These are phyloP conservation scores for Xylariaceae sp. DNA, from an alignment of 2,329 filamentous ascomycete species.

Conservation along the genomic window DNA sequence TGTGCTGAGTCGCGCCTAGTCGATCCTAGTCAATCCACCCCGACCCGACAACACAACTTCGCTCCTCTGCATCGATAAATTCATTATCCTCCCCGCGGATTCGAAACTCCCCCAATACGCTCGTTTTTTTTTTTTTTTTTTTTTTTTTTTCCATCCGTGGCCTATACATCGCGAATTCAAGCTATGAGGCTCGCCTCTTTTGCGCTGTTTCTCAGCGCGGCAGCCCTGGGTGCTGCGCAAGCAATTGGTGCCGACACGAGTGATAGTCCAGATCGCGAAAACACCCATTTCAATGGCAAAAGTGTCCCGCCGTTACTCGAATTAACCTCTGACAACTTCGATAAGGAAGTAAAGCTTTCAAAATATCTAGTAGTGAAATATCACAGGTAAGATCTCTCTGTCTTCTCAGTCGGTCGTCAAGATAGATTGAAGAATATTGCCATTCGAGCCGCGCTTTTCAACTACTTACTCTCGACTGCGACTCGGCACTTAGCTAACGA, in stretches of 20 bases:
- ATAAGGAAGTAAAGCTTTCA: constrained; percentile 55
- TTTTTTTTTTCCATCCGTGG: too few species aligned
- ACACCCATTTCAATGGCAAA: constrained; percentile 67
- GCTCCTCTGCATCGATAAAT: constrained; percentile 2
- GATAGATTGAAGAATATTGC: constrained; percentile 3
- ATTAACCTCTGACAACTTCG: constrained; percentile 60
- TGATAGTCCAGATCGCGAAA: constrained; percentile 42
- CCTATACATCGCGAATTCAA: constrained; percentile 18
- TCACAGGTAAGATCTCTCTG: constrained; percentile 58
- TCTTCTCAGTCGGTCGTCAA: neutral
- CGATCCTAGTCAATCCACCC: constrained; percentile 9
- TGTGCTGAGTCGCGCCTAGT: constrained; percentile 9
- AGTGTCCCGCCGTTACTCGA: constrained; percentile 67
- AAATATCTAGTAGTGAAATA: constrained; percentile 64
- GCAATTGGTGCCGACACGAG: constrained; percentile 41
- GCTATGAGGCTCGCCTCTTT: constrained; percentile 50
- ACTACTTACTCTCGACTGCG: neutral
- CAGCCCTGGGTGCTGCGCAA: constrained; percentile 44
- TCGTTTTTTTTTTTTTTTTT: constrained; percentile 25
- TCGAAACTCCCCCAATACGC: constrained; percentile 15
- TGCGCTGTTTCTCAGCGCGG: constrained; percentile 51
- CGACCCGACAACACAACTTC: constrained; percentile 6
- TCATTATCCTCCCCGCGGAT: constrained; percentile 8
- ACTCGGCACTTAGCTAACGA: constrained; percentile 5
- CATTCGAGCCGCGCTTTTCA: neutral